Evolutionary conservation across 345 rosid species (phyloP).

Genomic region (Firmiana major): DNA sequence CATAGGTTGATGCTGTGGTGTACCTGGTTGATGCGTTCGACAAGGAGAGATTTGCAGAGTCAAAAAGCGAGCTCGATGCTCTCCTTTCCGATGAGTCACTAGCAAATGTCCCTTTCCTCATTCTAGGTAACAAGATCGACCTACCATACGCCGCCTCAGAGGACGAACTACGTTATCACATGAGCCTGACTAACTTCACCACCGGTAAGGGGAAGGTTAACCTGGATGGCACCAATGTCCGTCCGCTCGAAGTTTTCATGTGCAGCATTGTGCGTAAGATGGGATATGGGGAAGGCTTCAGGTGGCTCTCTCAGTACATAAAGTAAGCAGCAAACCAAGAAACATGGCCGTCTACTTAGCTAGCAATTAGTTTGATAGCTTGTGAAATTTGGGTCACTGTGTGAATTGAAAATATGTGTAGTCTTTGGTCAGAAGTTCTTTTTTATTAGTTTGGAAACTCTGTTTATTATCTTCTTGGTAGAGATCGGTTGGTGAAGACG

Average conservation of each 20-base stretch:
- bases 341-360: not conserved
- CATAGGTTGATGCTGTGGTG: constrained; percentile 46
- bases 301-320: constrained; percentile 58
- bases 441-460: not conserved
- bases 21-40: constrained; percentile 51
- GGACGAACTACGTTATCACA: constrained; percentile 50
- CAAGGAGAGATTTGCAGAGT: constrained; percentile 65
- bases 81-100: constrained; percentile 67
- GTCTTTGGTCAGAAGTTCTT: not conserved
- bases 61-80: constrained; percentile 65
- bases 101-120: constrained; percentile 56
- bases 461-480: too few relatives aligned
- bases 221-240: constrained; percentile 19
- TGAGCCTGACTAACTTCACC: constrained; percentile 69
- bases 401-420: not conserved
- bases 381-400: not conserved
- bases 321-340: constrained; percentile 26
- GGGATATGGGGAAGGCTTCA: constrained; percentile 56
- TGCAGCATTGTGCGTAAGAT: constrained; percentile 82
- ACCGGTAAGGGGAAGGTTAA: constrained; percentile 62
- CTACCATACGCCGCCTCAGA: constrained; percentile 70
- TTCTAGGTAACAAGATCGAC: constrained; percentile 79
- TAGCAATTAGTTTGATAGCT: not conserved
- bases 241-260: constrained; percentile 78
- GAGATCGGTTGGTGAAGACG: too few relatives aligned